Percentiles rank a stretch among this genome's conserved stretches.
Conservation (phyloP, 371 early-diverging fungal genomes). For the Actinomucor elegans region DNA sequence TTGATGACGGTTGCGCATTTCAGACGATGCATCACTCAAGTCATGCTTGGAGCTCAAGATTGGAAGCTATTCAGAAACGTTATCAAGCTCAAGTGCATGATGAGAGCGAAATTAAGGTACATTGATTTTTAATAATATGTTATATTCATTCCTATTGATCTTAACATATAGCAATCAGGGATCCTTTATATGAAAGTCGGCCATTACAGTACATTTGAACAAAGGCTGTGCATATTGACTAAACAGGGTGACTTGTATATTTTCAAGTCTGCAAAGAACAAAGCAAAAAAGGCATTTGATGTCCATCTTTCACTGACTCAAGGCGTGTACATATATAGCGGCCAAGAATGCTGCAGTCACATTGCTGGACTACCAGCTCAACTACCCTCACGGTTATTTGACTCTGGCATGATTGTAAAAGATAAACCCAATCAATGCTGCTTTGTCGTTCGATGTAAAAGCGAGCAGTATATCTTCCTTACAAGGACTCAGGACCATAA, state of each 20-base stretch:
- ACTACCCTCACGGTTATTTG: not conserved
- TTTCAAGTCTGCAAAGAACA: not conserved
- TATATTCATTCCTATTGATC: no score
- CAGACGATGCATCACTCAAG: not conserved
- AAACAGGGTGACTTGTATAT: constrained; percentile 1
- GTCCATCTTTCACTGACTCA: not conserved
- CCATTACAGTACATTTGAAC: not conserved
- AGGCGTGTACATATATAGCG: constrained; percentile 5
- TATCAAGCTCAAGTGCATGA: not conserved
- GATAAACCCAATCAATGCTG: constrained; percentile 1
- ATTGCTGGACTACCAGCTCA: not conserved
- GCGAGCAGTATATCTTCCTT: not conserved
- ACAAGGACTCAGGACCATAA: not conserved
- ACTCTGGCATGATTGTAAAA: not conserved
- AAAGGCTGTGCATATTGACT: constrained; percentile 4
- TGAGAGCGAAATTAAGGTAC: not conserved
- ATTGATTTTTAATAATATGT: not conserved
- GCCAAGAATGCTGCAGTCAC: constrained; percentile 3
- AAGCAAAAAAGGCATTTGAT: not conserved
- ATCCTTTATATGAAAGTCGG: not conserved
- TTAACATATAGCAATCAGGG: constrained; percentile 6
- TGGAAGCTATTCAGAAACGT: not conserved
- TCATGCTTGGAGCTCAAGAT: not conserved
- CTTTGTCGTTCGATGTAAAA: not conserved
- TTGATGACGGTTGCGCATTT: not conserved